phyloP scores from a whole-genome alignment of 768 basidiomycete genomes.

The Agrocybe pediades region DNA sequence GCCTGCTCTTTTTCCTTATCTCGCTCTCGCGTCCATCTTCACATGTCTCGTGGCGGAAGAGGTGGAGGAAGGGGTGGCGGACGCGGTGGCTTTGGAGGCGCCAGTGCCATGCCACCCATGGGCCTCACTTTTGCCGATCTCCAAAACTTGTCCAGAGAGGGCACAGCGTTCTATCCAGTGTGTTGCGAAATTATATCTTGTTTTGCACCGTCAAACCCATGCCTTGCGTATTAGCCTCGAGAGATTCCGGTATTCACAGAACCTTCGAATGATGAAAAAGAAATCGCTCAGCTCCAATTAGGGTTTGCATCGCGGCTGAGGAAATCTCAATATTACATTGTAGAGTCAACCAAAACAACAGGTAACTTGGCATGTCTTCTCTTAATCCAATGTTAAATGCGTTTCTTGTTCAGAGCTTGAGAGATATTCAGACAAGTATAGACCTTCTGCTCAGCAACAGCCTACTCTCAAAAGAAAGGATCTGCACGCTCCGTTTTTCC shows the following conservation, averaged over 20 bases:
- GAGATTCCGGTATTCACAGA: conserved; percentile 72
- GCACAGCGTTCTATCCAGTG: conserved; percentile 81
- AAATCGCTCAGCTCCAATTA: conserved; percentile 65
- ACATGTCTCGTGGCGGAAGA: conserved; percentile 45
- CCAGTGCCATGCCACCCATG: conserved; percentile 63
- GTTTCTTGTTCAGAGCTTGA: conserved; percentile 58
- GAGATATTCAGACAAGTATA: conserved; percentile 85
- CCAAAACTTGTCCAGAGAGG: conserved; percentile 75
- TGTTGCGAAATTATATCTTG: conserved; percentile 33
- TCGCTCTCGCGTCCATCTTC: conserved; percentile 1
- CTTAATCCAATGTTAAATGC: too few species aligned
- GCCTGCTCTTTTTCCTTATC: conserved; percentile 9
- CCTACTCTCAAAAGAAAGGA: conserved; percentile 72
- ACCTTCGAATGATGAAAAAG: conserved; percentile 63
- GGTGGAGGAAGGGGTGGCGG: conserved; percentile 37
- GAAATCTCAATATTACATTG: conserved; percentile 73
- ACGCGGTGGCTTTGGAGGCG: conserved; percentile 61
- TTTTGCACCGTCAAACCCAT: conserved; percentile 16
- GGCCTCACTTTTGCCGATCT: conserved; percentile 82
- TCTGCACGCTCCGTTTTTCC: conserved; percentile 78
- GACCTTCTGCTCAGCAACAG: conserved; percentile 57
- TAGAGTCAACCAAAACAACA: conserved; percentile 67
- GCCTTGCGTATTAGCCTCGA: conserved; percentile 48
- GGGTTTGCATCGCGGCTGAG: conserved; percentile 67
- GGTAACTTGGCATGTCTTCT: conserved; percentile 29